Percentiles rank a stretch among this genome's conserved stretches.
These are phyloP conservation scores for Solanum hybrid DNA, from an alignment of 305 asterid species.

Conservation along the genomic window DNA sequence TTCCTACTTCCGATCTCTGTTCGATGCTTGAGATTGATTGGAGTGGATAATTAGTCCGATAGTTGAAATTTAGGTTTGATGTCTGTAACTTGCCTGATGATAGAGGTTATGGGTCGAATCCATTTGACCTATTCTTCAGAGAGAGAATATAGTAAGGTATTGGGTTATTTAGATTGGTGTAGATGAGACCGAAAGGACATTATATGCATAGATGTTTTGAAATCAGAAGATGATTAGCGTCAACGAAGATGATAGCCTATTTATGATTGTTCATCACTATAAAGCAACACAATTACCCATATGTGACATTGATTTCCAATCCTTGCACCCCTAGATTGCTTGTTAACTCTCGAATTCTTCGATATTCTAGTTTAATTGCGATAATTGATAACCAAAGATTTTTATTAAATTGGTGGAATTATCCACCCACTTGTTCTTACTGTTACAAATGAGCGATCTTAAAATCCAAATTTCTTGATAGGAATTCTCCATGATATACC, in stretches of 20 bases:
- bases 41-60: neutral
- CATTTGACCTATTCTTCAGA: too few species aligned
- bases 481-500: neutral
- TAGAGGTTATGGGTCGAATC: too few species aligned
- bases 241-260: neutral
- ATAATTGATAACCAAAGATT: neutral
- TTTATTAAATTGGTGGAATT: neutral
- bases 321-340: neutral
- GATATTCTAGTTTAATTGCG: neutral
- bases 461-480: too few species aligned
- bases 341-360: neutral
- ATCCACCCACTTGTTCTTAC: neutral
- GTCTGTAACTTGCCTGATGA: neutral
- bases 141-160: neutral
- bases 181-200: neutral
- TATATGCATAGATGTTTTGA: neutral
- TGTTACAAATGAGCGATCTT: neutral
- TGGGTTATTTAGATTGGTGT: neutral
- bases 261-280: neutral
- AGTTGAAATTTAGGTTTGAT: neutral
- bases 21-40: neutral
- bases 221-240: neutral
- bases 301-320: neutral
- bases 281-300: neutral
- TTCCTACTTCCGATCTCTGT: neutral